phyloP scores from a whole-genome alignment of 208 protist species.

The Angomonas ambiguus region DNA sequence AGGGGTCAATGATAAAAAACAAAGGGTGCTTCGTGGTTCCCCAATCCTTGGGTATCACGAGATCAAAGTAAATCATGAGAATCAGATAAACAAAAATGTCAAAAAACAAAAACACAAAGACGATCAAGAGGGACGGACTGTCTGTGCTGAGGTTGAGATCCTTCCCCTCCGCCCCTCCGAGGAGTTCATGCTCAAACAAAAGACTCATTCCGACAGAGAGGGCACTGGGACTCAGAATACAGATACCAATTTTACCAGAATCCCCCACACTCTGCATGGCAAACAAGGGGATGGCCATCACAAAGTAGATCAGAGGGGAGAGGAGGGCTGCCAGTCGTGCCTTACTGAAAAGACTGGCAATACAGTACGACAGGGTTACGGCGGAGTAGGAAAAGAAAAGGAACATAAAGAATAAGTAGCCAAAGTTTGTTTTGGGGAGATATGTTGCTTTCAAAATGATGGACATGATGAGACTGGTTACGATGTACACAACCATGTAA shows the following conservation, averaged over 20 bases:
- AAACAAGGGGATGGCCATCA: constrained; percentile 55
- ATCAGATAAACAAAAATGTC: constrained; percentile 67
- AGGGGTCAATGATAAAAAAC: constrained; percentile 58
- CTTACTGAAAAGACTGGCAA: constrained; percentile 71
- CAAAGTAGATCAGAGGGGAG: constrained; percentile 70
- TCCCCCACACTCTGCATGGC: constrained; percentile 30
- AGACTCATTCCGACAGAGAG: constrained; percentile 44
- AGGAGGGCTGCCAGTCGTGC: constrained; percentile 52
- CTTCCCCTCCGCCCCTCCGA: constrained; percentile 24
- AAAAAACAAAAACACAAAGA: constrained; percentile 24
- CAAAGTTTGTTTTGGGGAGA: constrained; percentile 24
- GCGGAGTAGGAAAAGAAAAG: constrained; percentile 43
- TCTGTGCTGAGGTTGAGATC: constrained; percentile 6
- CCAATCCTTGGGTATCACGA: constrained; percentile 59
- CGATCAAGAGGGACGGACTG: constrained; percentile 17
- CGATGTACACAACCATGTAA: constrained; percentile 43
- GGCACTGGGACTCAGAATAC: constrained; percentile 50
- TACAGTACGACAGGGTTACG: constrained; percentile 48
- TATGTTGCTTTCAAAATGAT: constrained; percentile 51
- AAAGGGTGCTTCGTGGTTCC: constrained; percentile 50
- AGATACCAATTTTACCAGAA: constrained; percentile 21
- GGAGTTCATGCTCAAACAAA: constrained; percentile 46
- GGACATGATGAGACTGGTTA: constrained; percentile 50
- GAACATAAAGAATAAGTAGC: constrained; percentile 52
- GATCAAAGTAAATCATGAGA: constrained; percentile 73